Evolutionary conservation across 371 early-diverging fungal genomes (phyloP).

Genomic region (Nematocida displodere): DNA sequence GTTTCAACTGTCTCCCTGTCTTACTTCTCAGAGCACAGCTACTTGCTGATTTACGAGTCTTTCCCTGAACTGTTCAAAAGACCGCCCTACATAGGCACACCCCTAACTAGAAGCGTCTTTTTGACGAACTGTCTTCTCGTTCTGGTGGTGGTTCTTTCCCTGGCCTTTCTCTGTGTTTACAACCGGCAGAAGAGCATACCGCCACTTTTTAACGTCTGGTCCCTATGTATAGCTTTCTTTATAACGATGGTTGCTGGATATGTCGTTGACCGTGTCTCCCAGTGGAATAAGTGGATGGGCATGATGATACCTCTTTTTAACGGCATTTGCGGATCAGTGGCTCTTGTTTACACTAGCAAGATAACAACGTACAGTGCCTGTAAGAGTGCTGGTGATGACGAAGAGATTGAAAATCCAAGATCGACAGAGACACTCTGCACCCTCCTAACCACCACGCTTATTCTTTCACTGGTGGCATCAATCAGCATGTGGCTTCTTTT

Average conservation of each 20-base stretch:
- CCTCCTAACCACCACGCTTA: background rate
- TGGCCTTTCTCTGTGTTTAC: conserved; percentile 3
- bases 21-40: conserved; percentile 47
- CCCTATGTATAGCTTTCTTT: background rate
- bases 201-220: conserved; percentile 33
- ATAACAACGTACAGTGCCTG: conserved; percentile 15
- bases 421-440: conserved; percentile 10
- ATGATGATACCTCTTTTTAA: conserved; percentile 39
- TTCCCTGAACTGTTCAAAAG: background rate
- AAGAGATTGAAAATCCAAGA: conserved; percentile 3
- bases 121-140: conserved; percentile 17
- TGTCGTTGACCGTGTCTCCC: background rate
- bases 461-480: conserved; percentile 1
- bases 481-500: background rate
- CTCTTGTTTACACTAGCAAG: conserved; percentile 33
- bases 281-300: conserved; percentile 16
- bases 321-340: conserved; percentile 25
- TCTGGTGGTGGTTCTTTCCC: background rate
- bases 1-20: conserved; percentile 45
- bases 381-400: background rate
- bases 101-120: background rate
- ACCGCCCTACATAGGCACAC: background rate
- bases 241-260: conserved; percentile 31
- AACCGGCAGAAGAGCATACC: background rate
- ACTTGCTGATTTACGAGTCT: background rate